A percentile compares a stretch with the other conserved stretches of the same genome.
Evolutionary conservation across 306 rosid species (phyloP).

Genomic region (cucumber (Cucumis sativus)): DNA sequence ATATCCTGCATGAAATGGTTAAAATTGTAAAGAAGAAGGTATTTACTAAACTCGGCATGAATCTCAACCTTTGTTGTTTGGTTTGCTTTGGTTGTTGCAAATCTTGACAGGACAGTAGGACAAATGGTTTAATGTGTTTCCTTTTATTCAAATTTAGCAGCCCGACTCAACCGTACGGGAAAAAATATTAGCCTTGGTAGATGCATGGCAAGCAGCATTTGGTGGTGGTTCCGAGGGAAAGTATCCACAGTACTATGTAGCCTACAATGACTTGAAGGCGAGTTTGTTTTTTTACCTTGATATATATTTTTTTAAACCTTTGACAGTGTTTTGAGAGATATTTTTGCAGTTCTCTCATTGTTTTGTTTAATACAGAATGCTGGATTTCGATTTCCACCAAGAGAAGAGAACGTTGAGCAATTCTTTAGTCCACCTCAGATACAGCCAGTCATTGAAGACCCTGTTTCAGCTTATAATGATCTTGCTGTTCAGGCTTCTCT

Average conservation of each 20-base stretch:
- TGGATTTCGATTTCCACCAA: constrained; percentile 90
- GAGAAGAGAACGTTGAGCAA: constrained; percentile 58
- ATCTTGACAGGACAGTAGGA: neutral
- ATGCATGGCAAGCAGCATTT: constrained; percentile 94
- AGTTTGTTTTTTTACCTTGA: constrained; percentile 2
- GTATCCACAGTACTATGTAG: constrained; percentile 77
- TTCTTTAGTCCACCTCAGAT: constrained; percentile 84
- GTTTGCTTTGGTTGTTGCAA: neutral
- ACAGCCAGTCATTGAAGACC: constrained; percentile 42
- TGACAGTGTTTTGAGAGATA: neutral
- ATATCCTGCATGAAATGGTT: constrained; percentile 83
- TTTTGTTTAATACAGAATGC: constrained; percentile 32
- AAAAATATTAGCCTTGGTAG: constrained; percentile 69
- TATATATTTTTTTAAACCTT: neutral
- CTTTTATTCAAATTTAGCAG: constrained; percentile 28
- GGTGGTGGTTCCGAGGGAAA: constrained; percentile 67
- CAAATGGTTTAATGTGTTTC: neutral
- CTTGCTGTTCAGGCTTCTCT: constrained; percentile 78
- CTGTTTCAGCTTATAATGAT: constrained; percentile 37
- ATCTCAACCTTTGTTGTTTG: neutral
- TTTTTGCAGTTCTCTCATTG: neutral
- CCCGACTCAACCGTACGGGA: constrained; percentile 85
- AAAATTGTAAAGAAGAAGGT: constrained; percentile 97
- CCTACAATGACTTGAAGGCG: constrained; percentile 72
- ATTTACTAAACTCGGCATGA: neutral